These are phyloP conservation scores for Arthrocladium fulminans DNA, from an alignment of 2,329 filamentous ascomycete genomes.

Conservation along the genomic window DNA sequence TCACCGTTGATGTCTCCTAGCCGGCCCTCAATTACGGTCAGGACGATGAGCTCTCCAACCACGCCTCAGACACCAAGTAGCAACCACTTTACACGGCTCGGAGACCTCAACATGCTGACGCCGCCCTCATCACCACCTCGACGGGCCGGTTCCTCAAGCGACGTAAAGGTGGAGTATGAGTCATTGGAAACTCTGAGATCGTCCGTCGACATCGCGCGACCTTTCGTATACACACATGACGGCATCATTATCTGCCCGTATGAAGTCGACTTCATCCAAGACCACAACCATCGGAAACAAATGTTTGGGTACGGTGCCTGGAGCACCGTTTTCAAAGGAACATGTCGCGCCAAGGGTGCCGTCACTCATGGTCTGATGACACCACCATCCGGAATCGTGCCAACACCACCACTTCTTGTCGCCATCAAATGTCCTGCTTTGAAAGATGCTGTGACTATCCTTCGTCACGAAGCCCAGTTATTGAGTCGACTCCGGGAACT, in stretches of 20 bases:
- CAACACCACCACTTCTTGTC: slow-evolving; percentile 24
- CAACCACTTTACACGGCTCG: neutral
- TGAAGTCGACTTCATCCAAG: slow-evolving; percentile 17
- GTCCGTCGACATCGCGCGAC: neutral
- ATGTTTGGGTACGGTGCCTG: slow-evolving; percentile 40
- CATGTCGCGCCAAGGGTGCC: slow-evolving; percentile 12
- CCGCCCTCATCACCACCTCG: slow-evolving; percentile 20
- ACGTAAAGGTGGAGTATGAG: slow-evolving; percentile 7
- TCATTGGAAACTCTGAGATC: slow-evolving; percentile 11
- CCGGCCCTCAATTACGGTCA: slow-evolving; percentile 11
- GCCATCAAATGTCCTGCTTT: slow-evolving; percentile 39
- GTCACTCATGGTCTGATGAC: slow-evolving; percentile 21
- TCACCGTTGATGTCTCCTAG: neutral
- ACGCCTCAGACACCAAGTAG: slow-evolving; percentile 2
- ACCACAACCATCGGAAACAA: slow-evolving; percentile 23
- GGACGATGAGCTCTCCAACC: slow-evolving; percentile 15
- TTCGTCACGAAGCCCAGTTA: slow-evolving; percentile 35
- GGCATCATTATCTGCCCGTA: slow-evolving; percentile 17
- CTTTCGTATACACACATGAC: slow-evolving; percentile 1
- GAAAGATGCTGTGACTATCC: slow-evolving; percentile 32
- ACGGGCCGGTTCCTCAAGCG: slow-evolving; percentile 9
- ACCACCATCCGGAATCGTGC: slow-evolving; percentile 27
- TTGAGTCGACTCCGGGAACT: slow-evolving; percentile 32
- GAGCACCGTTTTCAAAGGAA: slow-evolving; percentile 40
- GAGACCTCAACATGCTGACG: slow-evolving; percentile 11